Base-by-base conservation (phyloP, 164 flowering plant genomes). In the Nelumbo lutea region DNA sequence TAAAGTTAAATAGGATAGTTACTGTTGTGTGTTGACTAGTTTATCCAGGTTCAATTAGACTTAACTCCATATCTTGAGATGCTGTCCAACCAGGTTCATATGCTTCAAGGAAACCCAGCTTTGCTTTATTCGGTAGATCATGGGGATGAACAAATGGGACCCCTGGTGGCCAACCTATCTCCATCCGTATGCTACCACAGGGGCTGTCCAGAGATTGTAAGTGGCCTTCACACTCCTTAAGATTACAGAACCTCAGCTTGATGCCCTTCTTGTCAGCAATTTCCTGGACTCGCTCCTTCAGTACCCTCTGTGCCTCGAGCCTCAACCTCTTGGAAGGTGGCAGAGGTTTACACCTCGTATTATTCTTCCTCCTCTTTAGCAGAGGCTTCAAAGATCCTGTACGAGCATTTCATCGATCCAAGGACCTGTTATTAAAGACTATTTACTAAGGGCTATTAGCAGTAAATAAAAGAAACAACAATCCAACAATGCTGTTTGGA, bases 61-160 rank as follows among this genome's bases (percentile, higher is more conserved):
- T 87, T 70, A 85, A 83, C 79, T 91, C 98, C 82, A 90, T 85
- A 79, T 90, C 97, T 78, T 95, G 92, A 61, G 93, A 81, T 15
- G 85, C 83, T 41, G 93, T 79, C 98, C 98, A 91, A 71, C 98
- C 97, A 72, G 97, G 97, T 76, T 91, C 98, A 83, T 87, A 95
- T 15, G 98, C 96, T 80, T 95, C 97, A 60, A 95, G 97, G 80
- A 95, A 95, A 59, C 90, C 90, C 70, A 89, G 83, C 78, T 91
- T 95, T 63, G 98, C 95, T 78, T 95, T 95, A 59, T 91, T 95
- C 0, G 98, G 97, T 43, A 94, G 86, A 81, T 94, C 98, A 74
- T 94, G 98, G 61, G 98, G 98, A 82, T 94, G 98, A 80, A 94
- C 98, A 88, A 94, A 94, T 9, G 97, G 97, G 56, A 94, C 97